Base-by-base conservation (phyloP, 345 rosid species). In the Combretum micranthum region DNA sequence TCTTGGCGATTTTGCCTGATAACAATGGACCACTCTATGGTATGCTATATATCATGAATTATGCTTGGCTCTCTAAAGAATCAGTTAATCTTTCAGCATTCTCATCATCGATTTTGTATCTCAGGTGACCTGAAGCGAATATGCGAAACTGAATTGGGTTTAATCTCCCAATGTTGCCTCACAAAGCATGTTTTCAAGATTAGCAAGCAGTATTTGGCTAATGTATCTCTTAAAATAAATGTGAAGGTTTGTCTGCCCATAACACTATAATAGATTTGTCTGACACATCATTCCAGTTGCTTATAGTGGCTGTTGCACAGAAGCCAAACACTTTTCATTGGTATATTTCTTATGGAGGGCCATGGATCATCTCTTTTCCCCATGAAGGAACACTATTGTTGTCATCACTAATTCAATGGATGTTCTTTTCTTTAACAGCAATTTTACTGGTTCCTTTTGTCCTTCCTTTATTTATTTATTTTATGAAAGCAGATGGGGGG, bases 141-240 rank as follows among this genome's bases (percentile, higher is more conserved):
- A 56, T 93, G 99, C 8, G 99, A 93, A 83, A 93, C 99, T 18
- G 99, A 93, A 56, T 95, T 93, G 16, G 99, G 99, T 50, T 68
- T 93, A 62, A 89, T 93, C 72, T 82, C 99, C 21, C 99, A 93
- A 62, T 93, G 99, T 66, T 93, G 99, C 63, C 95, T 93, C 55
- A 83, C 96, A 64, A 93, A 93, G 59, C 92, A 93, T 67, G 99
- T 93, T 60, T 87, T 89, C 84, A 93, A 85, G 86, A 89, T 89
- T 64, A 87, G 85, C 82, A 93, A 87, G 80, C 99, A 93, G 67
- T 93, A 93, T 71, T 67, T 93, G 68, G 97, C 99, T 48, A 93
- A 93, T 74, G 96, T 93, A 13, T 80, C 99, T 19, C 85, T 93
- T 22, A 93, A 93, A 69, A 93, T 93, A 72, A 93, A 93, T 64